These are phyloP conservation scores for Apiospora marii DNA, from an alignment of 2,329 filamentous ascomycete species.

Conservation along the genomic window DNA sequence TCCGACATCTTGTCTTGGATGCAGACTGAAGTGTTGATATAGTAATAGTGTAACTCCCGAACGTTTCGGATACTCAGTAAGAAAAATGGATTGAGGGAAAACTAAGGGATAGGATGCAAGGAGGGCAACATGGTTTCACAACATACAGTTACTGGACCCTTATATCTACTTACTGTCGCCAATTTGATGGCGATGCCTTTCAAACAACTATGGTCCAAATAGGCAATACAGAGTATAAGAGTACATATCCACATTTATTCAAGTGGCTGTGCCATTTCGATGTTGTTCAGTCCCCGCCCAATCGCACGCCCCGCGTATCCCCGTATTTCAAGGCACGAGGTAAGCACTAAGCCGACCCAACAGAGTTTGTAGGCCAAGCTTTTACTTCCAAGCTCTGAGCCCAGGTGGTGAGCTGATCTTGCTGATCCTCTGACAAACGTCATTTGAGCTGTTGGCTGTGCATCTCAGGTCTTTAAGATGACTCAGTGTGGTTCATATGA, in stretches of 20 bases:
- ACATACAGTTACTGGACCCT: background rate
- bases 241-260: background rate
- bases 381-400: background rate
- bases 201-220: background rate
- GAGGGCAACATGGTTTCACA: background rate
- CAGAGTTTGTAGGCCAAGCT: background rate
- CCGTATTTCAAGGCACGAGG: background rate
- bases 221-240: constrained; percentile 9
- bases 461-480: background rate
- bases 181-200: background rate
- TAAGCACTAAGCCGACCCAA: background rate
- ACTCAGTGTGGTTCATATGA: background rate
- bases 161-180: background rate
- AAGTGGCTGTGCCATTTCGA: background rate
- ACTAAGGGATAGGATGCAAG: background rate
- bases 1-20: constrained; percentile 1
- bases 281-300: background rate
- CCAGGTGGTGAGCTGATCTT: background rate
- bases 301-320: background rate
- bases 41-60: background rate
- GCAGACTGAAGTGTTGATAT: background rate
- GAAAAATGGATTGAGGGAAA: no score
- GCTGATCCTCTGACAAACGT: background rate
- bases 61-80: background rate
- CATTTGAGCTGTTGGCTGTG: background rate